Evolutionary conservation across 768 basidiomycete genomes (phyloP).

Genomic region (Lactarius pseudohatsudake): DNA sequence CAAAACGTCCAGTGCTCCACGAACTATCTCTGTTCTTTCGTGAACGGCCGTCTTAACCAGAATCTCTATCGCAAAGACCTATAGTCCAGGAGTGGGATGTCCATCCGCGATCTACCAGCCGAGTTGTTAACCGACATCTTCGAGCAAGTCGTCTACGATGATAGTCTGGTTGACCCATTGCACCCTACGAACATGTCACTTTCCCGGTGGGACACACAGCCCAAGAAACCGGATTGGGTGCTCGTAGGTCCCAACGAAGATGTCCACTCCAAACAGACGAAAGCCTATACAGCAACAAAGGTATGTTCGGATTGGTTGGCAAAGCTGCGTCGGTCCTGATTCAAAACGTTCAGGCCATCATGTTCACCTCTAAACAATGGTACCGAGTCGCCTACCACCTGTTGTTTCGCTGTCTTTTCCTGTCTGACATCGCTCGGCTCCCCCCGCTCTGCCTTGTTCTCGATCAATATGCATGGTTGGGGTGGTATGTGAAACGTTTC

Average conservation of each 20-base stretch:
- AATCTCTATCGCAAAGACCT: not conserved
- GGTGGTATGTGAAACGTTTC: conserved; percentile 74
- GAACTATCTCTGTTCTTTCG: not conserved
- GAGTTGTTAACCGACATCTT: conserved; percentile 75
- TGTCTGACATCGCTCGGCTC: conserved; percentile 58
- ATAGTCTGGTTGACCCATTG: conserved; percentile 60
- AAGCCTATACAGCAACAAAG: conserved; percentile 67
- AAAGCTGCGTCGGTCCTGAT: conserved; percentile 14
- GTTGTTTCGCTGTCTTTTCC: conserved; percentile 67
- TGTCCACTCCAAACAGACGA: conserved; percentile 54
- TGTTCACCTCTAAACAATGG: conserved; percentile 66
- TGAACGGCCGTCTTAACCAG: not conserved
- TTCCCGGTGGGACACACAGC: conserved; percentile 60
- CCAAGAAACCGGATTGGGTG: conserved; percentile 49
- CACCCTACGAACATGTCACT: conserved; percentile 63
- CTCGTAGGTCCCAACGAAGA: conserved; percentile 62
- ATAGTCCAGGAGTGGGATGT: conserved; percentile 17
- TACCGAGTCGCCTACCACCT: conserved; percentile 60
- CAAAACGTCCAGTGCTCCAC: not conserved
- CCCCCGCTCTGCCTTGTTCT: conserved; percentile 52
- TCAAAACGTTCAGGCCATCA: conserved; percentile 52
- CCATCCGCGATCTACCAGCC: conserved; percentile 48
- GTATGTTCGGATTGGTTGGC: conserved; percentile 38
- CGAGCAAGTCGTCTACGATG: conserved; percentile 67
- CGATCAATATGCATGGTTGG: conserved; percentile 51